phyloP scores from a whole-genome alignment of 139 green algal species.

The Chlorella sp. region DNA sequence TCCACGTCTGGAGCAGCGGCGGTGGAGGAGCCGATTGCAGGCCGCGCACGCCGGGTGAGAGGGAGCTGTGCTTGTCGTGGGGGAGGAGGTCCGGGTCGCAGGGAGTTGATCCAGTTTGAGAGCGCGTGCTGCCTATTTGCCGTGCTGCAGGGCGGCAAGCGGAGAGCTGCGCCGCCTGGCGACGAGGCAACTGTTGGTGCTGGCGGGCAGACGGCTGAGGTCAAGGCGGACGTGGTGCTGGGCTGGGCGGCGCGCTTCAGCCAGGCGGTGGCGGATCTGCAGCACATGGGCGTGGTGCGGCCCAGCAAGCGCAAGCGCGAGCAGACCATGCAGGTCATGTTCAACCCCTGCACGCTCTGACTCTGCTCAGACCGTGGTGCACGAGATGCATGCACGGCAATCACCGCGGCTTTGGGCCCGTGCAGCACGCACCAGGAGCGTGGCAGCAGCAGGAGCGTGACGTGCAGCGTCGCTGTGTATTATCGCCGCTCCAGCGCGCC shows the following conservation, averaged over 20 bases:
- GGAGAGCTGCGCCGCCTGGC: too few species aligned
- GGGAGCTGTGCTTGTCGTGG: too few species aligned
- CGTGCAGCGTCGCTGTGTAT: background rate
- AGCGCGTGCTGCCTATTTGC: too few species aligned
- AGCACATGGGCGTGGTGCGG: conserved; percentile 22
- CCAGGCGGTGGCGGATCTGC: conserved; percentile 24
- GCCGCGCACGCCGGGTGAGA: too few species aligned
- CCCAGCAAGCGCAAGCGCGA: conserved; percentile 9
- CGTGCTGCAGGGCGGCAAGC: too few species aligned
- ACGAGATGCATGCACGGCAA: background rate
- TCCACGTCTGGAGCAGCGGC: background rate
- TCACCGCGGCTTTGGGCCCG: background rate
- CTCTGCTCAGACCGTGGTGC: too few species aligned
- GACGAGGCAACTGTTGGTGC: too few species aligned
- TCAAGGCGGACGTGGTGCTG: too few species aligned
- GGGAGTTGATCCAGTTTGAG: too few species aligned
- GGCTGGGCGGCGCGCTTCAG: conserved; percentile 21
- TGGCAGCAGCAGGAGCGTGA: background rate
- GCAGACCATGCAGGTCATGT: conserved; percentile 12
- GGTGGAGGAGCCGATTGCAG: background rate
- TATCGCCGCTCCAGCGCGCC: background rate
- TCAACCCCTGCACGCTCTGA: too few species aligned
- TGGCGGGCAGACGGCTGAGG: too few species aligned
- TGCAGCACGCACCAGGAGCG: background rate
- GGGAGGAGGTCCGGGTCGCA: too few species aligned